Base-by-base conservation (phyloP, 106 monocot species). In the Apostasia ramifera region DNA sequence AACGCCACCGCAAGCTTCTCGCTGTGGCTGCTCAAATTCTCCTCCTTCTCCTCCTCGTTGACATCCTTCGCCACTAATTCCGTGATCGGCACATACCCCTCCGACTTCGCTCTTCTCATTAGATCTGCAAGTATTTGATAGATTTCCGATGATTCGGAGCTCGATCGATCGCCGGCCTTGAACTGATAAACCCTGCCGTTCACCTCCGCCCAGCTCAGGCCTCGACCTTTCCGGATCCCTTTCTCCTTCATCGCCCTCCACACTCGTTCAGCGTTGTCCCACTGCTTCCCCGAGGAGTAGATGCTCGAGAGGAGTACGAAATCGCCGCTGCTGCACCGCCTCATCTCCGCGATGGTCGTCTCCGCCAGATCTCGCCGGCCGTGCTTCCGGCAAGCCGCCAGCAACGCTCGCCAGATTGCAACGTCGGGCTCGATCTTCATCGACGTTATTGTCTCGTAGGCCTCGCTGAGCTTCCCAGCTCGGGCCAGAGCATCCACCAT, bases 1-100 rank as follows among this genome's bases (percentile, higher is more conserved):
- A 76, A 88, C 15, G 91, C 77, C n/a, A 87, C 76, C 0, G 91
- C 91, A 0, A 92, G 59, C 74, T 83, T 88, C 78, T 88, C 91
- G 53, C 91, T 92, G 39, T 92, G 91, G 49, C 69, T 72, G 9
- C 45, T 69, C 67, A 92, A 67, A 57, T 72, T 92, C 48, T 73
- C 84, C 66, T 92, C 85, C 54, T 80, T 82, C 51, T 92, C 84
- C 74, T 91, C 91, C 61, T 87, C 84, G 0, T 61, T 77, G 3
- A 87, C 82, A 58, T 92, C 91, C 80, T 69, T 77, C 13, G 54
- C 44, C 48, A 84, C 85, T 1, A 71, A 1, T 42, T 72, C 78
- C 0, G 71, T 74, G 66, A 63, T n/a, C 0, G 82, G 78, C 38
- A 47, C 61, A 40, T 75, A 92, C 2, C 87, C 87, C 39, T 71